Percentiles rank a stretch among this genome's conserved stretches.
phyloP scores from a whole-genome alignment of 2,329 filamentous ascomycete genomes.

The Zymoseptoria tritici region DNA sequence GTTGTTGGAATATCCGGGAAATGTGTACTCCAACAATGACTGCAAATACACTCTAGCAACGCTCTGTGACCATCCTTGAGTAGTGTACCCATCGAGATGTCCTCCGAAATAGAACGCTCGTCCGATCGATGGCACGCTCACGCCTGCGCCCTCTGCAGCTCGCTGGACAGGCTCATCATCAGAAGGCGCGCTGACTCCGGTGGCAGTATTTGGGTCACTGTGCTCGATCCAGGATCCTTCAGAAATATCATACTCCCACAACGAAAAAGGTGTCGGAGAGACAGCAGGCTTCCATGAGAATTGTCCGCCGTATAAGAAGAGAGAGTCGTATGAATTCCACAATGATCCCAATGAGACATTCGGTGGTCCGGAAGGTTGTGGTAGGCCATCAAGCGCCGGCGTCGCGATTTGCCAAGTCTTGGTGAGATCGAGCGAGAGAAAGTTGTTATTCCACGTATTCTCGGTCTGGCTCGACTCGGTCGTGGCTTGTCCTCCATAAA shows the following conservation, averaged over 20 bases:
- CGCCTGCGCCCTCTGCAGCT: conserved; percentile 64
- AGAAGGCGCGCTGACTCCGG: conserved; percentile 54
- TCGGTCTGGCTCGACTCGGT: conserved; percentile 49
- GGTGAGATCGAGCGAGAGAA: conserved; percentile 64
- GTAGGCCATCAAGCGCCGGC: conserved; percentile 55
- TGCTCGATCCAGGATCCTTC: conserved; percentile 57
- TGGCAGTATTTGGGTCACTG: conserved; percentile 52
- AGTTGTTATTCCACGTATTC: conserved; percentile 69
- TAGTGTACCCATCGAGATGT: conserved; percentile 59
- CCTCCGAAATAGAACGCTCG: conserved; percentile 74
- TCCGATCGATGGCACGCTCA: conserved; percentile 62
- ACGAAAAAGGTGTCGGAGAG: conserved; percentile 52
- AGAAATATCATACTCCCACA: conserved; percentile 63
- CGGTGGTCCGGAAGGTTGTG: conserved; percentile 61
- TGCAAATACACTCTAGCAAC: conserved; percentile 61
- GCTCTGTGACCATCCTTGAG: conserved; percentile 60
- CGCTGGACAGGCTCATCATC: conserved; percentile 55
- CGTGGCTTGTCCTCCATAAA: conserved; percentile 65
- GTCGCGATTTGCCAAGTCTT: conserved; percentile 62
- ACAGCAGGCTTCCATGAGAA: conserved; percentile 57
- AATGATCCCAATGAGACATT: conserved; percentile 66
- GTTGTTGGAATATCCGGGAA: conserved; percentile 60
- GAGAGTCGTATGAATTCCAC: conserved; percentile 62
- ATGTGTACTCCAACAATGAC: conserved; percentile 68
- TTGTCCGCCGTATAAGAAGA: conserved; percentile 69